These are phyloP conservation scores for Lachnellula hyalina DNA, from an alignment of 2,329 filamentous ascomycete species.

Conservation along the genomic window DNA sequence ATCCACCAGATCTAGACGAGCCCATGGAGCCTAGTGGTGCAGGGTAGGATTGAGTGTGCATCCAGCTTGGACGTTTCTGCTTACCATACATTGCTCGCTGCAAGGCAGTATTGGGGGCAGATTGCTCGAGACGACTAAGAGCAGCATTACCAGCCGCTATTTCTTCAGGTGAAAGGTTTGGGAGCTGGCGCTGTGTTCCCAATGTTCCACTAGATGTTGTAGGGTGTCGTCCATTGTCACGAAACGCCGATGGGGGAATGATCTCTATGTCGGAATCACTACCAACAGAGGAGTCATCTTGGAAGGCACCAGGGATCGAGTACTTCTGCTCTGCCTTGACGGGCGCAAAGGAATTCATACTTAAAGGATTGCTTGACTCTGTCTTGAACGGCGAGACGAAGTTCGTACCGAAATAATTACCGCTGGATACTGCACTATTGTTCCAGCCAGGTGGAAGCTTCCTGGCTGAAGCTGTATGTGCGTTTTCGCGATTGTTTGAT, in stretches of 20 bases:
- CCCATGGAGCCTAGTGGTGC: constrained; percentile 2
- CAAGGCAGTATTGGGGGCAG: constrained; percentile 5
- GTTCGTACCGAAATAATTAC: neutral
- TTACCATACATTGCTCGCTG: constrained; percentile 19
- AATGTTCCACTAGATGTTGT: neutral
- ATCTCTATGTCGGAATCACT: constrained; percentile 30
- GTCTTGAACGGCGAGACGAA: constrained; percentile 2
- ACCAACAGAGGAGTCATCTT: constrained; percentile 17
- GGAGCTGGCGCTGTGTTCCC: neutral
- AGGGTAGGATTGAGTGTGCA: constrained; percentile 4
- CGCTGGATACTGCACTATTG: neutral
- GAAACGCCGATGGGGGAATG: constrained; percentile 25
- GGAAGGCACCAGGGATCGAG: constrained; percentile 18
- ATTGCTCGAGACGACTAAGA: neutral
- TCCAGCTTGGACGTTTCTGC: constrained; percentile 24
- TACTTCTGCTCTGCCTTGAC: neutral
- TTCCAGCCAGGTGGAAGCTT: constrained; percentile 6
- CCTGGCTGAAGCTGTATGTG: constrained; percentile 3
- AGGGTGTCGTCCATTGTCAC: constrained; percentile 22
- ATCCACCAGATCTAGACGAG: neutral
- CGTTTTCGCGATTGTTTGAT: neutral
- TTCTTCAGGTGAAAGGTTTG: constrained; percentile 11
- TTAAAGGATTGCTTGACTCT: constrained; percentile 1
- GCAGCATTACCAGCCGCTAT: constrained; percentile 12
- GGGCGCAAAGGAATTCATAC: neutral